Conservation (phyloP, 352 stramenopile species). For the Phytophthora pini region DNA sequence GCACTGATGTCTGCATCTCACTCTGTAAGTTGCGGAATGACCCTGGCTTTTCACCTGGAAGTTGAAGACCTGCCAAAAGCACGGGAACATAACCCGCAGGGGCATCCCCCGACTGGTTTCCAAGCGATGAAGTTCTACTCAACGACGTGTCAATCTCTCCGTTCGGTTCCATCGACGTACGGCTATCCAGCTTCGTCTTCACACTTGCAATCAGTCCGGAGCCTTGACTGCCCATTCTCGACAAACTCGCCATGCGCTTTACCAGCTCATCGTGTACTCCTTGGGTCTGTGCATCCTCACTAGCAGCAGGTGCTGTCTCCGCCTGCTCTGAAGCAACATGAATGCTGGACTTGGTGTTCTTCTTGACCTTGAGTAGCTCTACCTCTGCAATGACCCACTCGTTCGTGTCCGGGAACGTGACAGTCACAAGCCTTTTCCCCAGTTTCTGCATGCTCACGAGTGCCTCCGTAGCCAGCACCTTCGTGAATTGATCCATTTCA, state of each 20-base stretch:
- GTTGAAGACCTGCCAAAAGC: constrained; percentile 52
- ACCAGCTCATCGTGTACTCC: constrained; percentile 61
- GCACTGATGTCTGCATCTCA: constrained; percentile 16
- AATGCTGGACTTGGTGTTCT: constrained; percentile 41
- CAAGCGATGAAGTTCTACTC: constrained; percentile 19
- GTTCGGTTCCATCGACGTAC: constrained; percentile 23
- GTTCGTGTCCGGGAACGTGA: constrained; percentile 50
- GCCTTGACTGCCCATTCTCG: constrained; percentile 58
- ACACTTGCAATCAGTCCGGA: constrained; percentile 68
- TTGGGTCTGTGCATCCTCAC: constrained; percentile 24
- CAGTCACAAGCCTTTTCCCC: constrained; percentile 56
- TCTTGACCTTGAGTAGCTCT: constrained; percentile 84
- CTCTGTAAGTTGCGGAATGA: constrained; percentile 32
- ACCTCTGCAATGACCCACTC: constrained; percentile 73
- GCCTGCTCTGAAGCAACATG: constrained; percentile 2
- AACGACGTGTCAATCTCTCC: constrained; percentile 12
- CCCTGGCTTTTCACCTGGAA: constrained; percentile 36
- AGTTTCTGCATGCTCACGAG: constrained; percentile 75
- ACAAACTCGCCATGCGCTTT: constrained; percentile 77
- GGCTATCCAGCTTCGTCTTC: constrained; percentile 39
- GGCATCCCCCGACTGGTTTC: constrained; percentile 28
- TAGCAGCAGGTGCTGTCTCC: not conserved
- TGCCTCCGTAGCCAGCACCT: constrained; percentile 50
- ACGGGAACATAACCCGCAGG: constrained; percentile 56
- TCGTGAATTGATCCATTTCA: constrained; percentile 36